These are phyloP conservation scores for Globisporangium iwayamae DNA, from an alignment of 352 stramenopile species.

Conservation along the genomic window DNA sequence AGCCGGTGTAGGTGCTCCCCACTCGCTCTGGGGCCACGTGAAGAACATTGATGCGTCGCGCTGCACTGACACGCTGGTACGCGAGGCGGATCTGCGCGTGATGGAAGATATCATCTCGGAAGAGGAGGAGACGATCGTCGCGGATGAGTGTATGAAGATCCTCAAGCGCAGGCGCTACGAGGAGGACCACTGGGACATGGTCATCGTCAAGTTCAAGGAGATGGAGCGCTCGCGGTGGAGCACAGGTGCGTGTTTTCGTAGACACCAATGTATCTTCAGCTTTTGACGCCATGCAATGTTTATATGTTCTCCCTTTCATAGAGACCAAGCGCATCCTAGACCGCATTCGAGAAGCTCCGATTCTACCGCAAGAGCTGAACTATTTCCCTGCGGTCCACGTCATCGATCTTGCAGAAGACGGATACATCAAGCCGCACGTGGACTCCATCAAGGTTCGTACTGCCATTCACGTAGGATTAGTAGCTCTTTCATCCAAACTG, in stretches of 20 bases:
- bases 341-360: constrained; percentile 50
- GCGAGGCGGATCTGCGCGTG: constrained; percentile 56
- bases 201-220: constrained; percentile 88
- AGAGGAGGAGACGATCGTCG: constrained; percentile 65
- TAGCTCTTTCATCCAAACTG: neutral
- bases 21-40: constrained; percentile 26
- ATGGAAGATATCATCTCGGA: constrained; percentile 68
- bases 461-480: neutral
- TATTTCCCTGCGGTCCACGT: constrained; percentile 81
- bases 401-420: constrained; percentile 76
- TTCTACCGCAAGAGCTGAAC: constrained; percentile 54
- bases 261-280: neutral
- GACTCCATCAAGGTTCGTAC: constrained; percentile 71
- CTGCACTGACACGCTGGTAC: constrained; percentile 55
- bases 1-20: neutral
- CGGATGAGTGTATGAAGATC: constrained; percentile 64
- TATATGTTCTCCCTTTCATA: constrained; percentile 5
- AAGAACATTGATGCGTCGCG: constrained; percentile 56
- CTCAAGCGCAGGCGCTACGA: constrained; percentile 77
- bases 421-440: constrained; percentile 85
- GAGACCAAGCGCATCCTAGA: constrained; percentile 66
- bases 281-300: neutral
- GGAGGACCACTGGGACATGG: constrained; percentile 79
- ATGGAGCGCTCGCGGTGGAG: constrained; percentile 85
- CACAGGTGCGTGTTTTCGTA: constrained; percentile 16